Conservation (phyloP, 192 early-diverging fungal genomes). For the Umbelopsis sp. region DNA sequence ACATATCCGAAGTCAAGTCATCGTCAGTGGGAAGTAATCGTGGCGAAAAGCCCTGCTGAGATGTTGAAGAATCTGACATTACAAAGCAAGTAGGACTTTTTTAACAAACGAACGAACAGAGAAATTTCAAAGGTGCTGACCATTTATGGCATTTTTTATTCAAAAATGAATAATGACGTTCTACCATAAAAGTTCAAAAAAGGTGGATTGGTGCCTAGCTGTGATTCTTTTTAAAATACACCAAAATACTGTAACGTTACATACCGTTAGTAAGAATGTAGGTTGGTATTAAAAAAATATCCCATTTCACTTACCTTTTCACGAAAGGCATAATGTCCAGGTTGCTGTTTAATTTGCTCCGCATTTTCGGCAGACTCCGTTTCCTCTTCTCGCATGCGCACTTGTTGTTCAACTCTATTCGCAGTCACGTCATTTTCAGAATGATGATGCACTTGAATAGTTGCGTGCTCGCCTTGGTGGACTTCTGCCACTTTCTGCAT, state of each 20-base stretch:
- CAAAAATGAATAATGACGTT: background rate
- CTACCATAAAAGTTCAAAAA: background rate
- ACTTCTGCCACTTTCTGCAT: slow-evolving; percentile 81
- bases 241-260: background rate
- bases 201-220: background rate
- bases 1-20: background rate
- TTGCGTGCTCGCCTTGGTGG: slow-evolving; percentile 8
- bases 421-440: slow-evolving; percentile 21
- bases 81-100: background rate
- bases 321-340: slow-evolving; percentile 42
- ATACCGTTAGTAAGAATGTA: background rate
- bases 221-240: background rate
- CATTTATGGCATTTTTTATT: background rate
- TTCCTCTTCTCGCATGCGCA: slow-evolving; percentile 8
- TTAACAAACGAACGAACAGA: background rate
- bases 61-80: background rate
- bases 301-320: slow-evolving; percentile 31
- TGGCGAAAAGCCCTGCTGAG: background rate
- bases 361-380: background rate
- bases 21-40: background rate
- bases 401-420: background rate
- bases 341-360: slow-evolving; percentile 26
- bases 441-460: slow-evolving; percentile 5
- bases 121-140: background rate
- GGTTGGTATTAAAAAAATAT: no score